Conservation (phyloP, 805 yeast genomes). For the Wickerhamiella bombiphila region DNA sequence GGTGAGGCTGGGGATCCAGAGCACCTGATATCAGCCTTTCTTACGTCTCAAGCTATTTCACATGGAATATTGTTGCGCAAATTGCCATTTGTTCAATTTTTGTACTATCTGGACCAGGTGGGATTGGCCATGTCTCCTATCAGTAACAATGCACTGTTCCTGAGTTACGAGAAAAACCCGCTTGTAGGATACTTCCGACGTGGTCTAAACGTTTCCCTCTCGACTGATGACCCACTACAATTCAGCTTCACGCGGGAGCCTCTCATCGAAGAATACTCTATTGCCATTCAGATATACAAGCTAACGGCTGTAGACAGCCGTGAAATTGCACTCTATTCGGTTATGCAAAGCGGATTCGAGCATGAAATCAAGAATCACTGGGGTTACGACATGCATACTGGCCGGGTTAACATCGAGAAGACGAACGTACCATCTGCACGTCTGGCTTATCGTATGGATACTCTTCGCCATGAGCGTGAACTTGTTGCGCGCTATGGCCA, state of each 20-base stretch:
- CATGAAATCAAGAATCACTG: slow-evolving; percentile 74
- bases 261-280: slow-evolving; percentile 91
- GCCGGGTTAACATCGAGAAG: slow-evolving; percentile 72
- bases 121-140: slow-evolving; percentile 98
- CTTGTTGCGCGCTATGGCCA: slow-evolving; percentile 24
- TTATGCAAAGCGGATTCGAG: slow-evolving; percentile 89
- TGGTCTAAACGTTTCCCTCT: slow-evolving; percentile 85
- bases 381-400: slow-evolving; percentile 51
- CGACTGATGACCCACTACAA: slow-evolving; percentile 96
- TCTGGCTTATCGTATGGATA: slow-evolving; percentile 69
- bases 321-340: slow-evolving; percentile 88
- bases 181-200: slow-evolving; percentile 79
- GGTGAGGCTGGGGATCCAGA: slow-evolving; percentile 99
- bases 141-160: slow-evolving; percentile 87
- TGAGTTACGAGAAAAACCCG: slow-evolving; percentile 95
- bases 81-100: slow-evolving; percentile 86
- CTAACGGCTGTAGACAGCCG: slow-evolving; percentile 93
- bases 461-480: slow-evolving; percentile 53
- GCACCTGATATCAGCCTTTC: slow-evolving; percentile 77
- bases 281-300: slow-evolving; percentile 95
- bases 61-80: slow-evolving; percentile 92
- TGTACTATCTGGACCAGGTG: slow-evolving; percentile 85
- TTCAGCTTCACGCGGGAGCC: slow-evolving; percentile 96
- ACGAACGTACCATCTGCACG: slow-evolving; percentile 91
- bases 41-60: slow-evolving; percentile 82